These are phyloP conservation scores for Salix viminalis DNA, from an alignment of 345 rosid species.

Conservation along the genomic window DNA sequence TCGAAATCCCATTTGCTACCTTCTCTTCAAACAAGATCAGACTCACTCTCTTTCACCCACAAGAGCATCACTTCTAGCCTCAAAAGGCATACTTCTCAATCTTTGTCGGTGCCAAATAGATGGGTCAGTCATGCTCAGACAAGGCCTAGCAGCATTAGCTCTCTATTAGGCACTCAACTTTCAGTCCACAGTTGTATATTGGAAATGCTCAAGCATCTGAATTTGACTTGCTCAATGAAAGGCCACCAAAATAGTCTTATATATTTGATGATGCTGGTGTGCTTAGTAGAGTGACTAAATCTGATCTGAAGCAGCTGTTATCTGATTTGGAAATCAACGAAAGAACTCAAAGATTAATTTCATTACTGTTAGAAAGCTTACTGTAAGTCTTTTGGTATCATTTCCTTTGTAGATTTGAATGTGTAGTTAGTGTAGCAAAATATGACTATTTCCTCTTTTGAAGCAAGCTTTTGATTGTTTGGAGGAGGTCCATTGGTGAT, in stretches of 20 bases:
- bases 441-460: background rate
- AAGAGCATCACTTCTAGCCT: conserved; percentile 41
- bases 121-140: conserved; percentile 67
- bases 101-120: conserved; percentile 27
- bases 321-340: conserved; percentile 92
- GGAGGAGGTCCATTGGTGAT: conserved; percentile 70
- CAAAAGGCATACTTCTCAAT: conserved; percentile 32
- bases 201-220: conserved; percentile 80
- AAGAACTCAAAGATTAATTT: conserved; percentile 68
- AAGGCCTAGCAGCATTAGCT: conserved; percentile 78
- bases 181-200: conserved; percentile 46
- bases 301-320: conserved; percentile 74
- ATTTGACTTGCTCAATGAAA: conserved; percentile 76
- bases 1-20: conserved; percentile 30
- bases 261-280: conserved; percentile 91
- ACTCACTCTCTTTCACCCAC: conserved; percentile 31
- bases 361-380: conserved; percentile 88
- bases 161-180: conserved; percentile 74
- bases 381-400: conserved; percentile 42
- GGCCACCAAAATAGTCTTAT: conserved; percentile 80
- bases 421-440: background rate
- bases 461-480: background rate
- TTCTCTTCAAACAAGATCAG: conserved; percentile 40
- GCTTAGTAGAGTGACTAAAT: conserved; percentile 79
- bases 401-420: background rate